Evolutionary conservation across 345 rosid genomes (phyloP), one percentile per base, ranked within the genome.

Genomic region (Citrus cavaleriei): DNA sequence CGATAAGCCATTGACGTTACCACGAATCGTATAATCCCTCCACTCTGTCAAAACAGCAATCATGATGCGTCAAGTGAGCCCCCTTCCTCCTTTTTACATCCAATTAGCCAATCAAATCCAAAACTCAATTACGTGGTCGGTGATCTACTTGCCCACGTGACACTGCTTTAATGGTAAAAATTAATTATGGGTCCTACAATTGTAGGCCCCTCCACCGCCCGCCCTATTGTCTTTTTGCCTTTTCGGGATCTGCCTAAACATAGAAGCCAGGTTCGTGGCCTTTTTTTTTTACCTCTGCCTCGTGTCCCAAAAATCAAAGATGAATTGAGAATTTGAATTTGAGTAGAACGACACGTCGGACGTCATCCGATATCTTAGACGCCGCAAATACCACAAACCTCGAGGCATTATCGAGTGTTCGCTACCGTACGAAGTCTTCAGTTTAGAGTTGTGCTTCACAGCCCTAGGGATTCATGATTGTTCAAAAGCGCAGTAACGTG

Each of bases 351-450:
- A 30, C 54, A 59, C 76, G 67, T 37, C 62, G 27, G 24, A 35
- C 67, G 16, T 4, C 1, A 40, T 0, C 37, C 27, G 6, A 5
- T 28, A 34, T 24, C 37, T 28, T 7, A n/a, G 49, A 42, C 49
- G 51, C 51, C 4, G 51, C 51, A 12, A 1, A 1, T 46, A 3
- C 18, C 18, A 13, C 51, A 46, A 46, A 13, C 51, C 69, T 80
- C 62, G 76, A 74, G 58, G 77, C 34, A 14, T 3, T 5, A 34
- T 40, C 55, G 1, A 72, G 60, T 70, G 78, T 68, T 81, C n/a
- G 86, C 83, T n/a, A 71, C 61, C 86, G 86, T 81, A 83, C 86
- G 83, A 61, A 77, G 81, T 86, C 82, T 69, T 78, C 86, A 68
- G 78, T 75, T 40, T 21, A 8, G 57, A 12, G n/a, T 73, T 1